Percentiles rank a stretch among this genome's conserved stretches.
phyloP scores from a whole-genome alignment of 345 rosid species.

The Heritiera fomes region DNA sequence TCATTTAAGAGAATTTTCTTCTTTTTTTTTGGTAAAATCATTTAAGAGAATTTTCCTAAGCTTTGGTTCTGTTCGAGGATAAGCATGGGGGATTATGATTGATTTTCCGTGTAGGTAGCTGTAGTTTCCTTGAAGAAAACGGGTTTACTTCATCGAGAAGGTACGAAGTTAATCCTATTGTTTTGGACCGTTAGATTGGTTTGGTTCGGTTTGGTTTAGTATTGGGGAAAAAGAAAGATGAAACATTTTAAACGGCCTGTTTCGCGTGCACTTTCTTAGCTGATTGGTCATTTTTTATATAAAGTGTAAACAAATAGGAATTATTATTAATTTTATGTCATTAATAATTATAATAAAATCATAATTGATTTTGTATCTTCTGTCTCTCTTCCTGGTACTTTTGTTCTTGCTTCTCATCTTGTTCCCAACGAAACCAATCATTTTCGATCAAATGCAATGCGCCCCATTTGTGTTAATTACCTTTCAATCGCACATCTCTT shows the following conservation, averaged over 20 bases:
- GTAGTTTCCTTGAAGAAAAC: neutral
- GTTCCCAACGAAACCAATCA: neutral
- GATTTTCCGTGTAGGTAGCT: neutral
- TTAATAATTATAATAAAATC: no score
- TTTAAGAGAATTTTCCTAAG: neutral
- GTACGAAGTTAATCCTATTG: neutral
- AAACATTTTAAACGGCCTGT: neutral
- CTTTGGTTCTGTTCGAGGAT: neutral
- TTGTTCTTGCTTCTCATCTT: neutral
- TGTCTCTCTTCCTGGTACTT: no score
- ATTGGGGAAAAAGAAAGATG: neutral
- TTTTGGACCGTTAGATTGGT: neutral
- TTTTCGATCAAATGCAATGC: neutral
- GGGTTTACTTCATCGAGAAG: conserved; percentile 11
- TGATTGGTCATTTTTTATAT: neutral
- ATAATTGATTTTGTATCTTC: no score
- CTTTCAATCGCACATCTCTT: neutral
- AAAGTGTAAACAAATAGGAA: no score
- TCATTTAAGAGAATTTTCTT: neutral
- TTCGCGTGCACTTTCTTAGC: neutral
- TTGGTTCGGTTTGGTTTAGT: neutral
- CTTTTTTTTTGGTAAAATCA: neutral
- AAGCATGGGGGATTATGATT: neutral
- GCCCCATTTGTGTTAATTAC: neutral
- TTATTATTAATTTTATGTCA: no score